phyloP scores from a whole-genome alignment of 305 asterid species.

The Fraxinus floribunda region DNA sequence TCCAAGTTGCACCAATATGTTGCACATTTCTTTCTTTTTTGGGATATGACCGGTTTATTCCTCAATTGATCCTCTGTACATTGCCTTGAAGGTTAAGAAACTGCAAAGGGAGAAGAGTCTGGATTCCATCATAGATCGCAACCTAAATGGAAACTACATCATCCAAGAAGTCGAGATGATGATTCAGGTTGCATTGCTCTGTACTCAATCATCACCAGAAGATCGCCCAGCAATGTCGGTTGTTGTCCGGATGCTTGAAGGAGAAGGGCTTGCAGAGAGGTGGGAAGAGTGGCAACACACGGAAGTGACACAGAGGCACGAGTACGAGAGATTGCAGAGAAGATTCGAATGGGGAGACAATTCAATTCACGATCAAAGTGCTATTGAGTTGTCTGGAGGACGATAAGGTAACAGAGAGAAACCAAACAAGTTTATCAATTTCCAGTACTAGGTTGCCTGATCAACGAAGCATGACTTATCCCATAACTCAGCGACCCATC shows the following conservation, averaged over 20 bases:
- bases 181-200: slow-evolving; percentile 83
- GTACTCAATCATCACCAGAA: slow-evolving; percentile 81
- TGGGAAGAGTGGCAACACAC: slow-evolving; percentile 95
- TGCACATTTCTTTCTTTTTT: background rate
- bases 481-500: background rate
- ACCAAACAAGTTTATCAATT: background rate
- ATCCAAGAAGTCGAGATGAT: slow-evolving; percentile 83
- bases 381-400: slow-evolving; percentile 80
- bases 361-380: slow-evolving; percentile 68
- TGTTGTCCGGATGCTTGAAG: slow-evolving; percentile 89
- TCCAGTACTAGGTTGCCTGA: background rate
- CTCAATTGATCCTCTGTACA: background rate
- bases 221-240: slow-evolving; percentile 94
- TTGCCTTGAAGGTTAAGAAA: slow-evolving; percentile 61
- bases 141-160: slow-evolving; percentile 49
- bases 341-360: slow-evolving; percentile 85
- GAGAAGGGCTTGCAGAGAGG: slow-evolving; percentile 87
- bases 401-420: slow-evolving; percentile 34
- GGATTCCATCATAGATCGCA: slow-evolving; percentile 67
- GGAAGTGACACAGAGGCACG: slow-evolving; percentile 71
- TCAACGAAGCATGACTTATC: background rate
- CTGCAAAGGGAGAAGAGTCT: slow-evolving; percentile 70
- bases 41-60: background rate
- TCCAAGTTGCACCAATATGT: background rate
- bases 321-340: slow-evolving; percentile 68